Evolutionary conservation across 2,329 filamentous ascomycete species (phyloP).

Genomic region (Hymenoscyphus occultus): DNA sequence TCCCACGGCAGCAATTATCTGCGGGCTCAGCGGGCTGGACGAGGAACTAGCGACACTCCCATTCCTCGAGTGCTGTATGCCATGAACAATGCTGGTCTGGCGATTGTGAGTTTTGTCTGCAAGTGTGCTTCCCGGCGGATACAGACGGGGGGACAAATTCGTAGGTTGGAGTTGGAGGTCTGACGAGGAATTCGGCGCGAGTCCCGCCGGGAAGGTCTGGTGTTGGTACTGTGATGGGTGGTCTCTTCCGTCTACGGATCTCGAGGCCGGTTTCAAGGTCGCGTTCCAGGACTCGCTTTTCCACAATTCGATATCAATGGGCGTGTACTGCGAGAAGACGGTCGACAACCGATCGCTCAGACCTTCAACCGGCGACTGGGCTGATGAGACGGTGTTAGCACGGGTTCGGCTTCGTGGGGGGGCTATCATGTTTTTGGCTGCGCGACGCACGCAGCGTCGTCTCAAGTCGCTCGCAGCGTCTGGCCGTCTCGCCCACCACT

Average conservation of each 20-base stretch:
- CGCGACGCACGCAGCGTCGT: not conserved
- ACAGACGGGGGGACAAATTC: constrained; percentile 32
- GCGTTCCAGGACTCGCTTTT: constrained; percentile 23
- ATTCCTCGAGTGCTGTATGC: constrained; percentile 88
- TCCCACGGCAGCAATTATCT: constrained; percentile 72
- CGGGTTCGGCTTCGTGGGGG: not conserved
- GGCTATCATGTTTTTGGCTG: not conserved
- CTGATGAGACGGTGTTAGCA: constrained; percentile 29
- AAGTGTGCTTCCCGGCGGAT: constrained; percentile 38
- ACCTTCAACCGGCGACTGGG: constrained; percentile 26
- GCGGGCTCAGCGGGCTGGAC: constrained; percentile 82
- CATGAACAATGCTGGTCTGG: constrained; percentile 96
- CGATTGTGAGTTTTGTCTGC: constrained; percentile 71
- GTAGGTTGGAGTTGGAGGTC: constrained; percentile 29
- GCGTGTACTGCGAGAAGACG: constrained; percentile 21
- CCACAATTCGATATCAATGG: constrained; percentile 27
- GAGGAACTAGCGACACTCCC: constrained; percentile 78
- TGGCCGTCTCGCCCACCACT: no score
- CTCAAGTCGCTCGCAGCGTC: no score
- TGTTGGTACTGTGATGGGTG: constrained; percentile 23
- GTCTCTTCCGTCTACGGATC: constrained; percentile 27
- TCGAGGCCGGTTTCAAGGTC: constrained; percentile 32
- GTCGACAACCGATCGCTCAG: constrained; percentile 29
- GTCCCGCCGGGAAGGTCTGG: constrained; percentile 22
- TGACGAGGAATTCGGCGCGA: constrained; percentile 15